Base-by-base conservation (phyloP, 129 eudicot genomes). In the Scalesia atractyloides region DNA sequence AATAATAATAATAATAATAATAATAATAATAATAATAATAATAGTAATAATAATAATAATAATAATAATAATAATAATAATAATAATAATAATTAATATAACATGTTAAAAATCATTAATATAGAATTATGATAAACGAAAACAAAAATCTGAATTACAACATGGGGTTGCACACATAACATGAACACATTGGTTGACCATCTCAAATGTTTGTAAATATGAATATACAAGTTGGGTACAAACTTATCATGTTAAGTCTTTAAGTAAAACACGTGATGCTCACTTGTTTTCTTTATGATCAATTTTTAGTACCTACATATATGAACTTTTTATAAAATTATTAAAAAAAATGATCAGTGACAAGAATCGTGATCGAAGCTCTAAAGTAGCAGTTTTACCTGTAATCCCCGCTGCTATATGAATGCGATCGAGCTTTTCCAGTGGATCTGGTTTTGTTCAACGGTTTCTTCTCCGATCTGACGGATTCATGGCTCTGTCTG, bases 391-490 rank as follows among this genome's bases (percentile, higher is more conserved):
- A 26, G 61, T 9, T 7, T 57, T 75, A 86, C 91, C 88, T 77
- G 81, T 75, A 79, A 24, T 79, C 85, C 46, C 77, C 64, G 16
- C 37, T 80, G 24, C 43, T 43, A 30, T 52, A 73, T 1, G 61
- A 74, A 16, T 73, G 76, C 51, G 88, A 70, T 53, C 71, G 69
- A 52, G 68, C 68, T 76, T 69, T 73, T 19, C 78, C 76, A 0
- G 73, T 36, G 1, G 91, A 81, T 81, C 70, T 79, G 8, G 66
- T 52, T 61, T 76, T 87, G 53, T 13, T 82, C 17, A 82, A 53
- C 48, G 75, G 59, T 53, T 76, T 84, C 58, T 72, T 77, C 53
- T 61, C 76, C n/a, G 81, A 72, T 72, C 74, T 69, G 9, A 37
- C 12, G 9, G 76, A 43, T 70, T 51, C 58, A 63, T 51, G 82